Percentiles rank a stretch among this genome's conserved stretches.
Evolutionary conservation across 768 basidiomycete species (phyloP).

Genomic region (Hortiboletus flavorubellus): DNA sequence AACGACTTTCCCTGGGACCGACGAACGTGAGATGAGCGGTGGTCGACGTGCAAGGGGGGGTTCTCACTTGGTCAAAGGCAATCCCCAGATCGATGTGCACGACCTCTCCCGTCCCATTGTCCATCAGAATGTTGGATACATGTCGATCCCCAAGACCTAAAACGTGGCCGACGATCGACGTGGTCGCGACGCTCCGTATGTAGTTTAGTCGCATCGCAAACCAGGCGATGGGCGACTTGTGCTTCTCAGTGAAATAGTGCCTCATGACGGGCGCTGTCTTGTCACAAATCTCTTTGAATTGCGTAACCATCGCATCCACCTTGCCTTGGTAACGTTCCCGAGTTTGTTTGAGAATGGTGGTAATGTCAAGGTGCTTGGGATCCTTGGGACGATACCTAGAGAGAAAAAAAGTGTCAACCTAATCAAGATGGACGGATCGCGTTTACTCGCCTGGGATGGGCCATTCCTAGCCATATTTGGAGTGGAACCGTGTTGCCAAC

Average conservation of each 20-base stretch:
- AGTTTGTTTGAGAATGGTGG: slow-evolving; percentile 28
- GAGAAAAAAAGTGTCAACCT: background rate
- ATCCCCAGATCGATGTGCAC: slow-evolving; percentile 97
- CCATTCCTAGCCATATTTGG: slow-evolving; percentile 53
- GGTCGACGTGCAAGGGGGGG: background rate
- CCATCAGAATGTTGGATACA: slow-evolving; percentile 86
- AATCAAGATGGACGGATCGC: background rate
- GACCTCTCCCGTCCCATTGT: slow-evolving; percentile 77
- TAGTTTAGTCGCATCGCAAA: slow-evolving; percentile 89
- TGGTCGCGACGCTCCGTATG: slow-evolving; percentile 88
- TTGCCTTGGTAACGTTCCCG: slow-evolving; percentile 31
- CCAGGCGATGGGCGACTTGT: slow-evolving; percentile 88
- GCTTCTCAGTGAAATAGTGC: slow-evolving; percentile 89
- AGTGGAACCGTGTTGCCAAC: slow-evolving; percentile 76
- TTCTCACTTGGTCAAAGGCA: slow-evolving; percentile 84
- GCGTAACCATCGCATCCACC: slow-evolving; percentile 29
- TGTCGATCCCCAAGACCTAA: slow-evolving; percentile 94
- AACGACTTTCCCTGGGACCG: slow-evolving; percentile 71
- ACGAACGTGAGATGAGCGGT: background rate
- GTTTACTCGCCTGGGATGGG: slow-evolving; percentile 56
- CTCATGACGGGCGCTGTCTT: slow-evolving; percentile 84
- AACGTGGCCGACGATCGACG: slow-evolving; percentile 90
- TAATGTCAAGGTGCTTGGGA: slow-evolving; percentile 33
- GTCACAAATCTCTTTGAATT: slow-evolving; percentile 39
- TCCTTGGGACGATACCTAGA: slow-evolving; percentile 68